phyloP scores from a whole-genome alignment of 2,329 filamentous ascomycete species.

The Neonectria sp. region DNA sequence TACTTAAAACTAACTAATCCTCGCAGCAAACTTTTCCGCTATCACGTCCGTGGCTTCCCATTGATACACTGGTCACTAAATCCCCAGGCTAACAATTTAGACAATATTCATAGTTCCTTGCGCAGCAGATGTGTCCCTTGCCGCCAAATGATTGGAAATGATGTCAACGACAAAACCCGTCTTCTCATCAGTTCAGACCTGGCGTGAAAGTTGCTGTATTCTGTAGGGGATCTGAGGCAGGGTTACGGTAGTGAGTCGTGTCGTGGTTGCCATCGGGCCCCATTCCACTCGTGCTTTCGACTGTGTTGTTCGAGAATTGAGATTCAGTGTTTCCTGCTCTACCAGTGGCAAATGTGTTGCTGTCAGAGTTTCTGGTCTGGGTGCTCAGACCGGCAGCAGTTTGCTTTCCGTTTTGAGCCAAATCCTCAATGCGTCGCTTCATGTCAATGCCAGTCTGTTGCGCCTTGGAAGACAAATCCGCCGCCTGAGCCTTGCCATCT shows the following conservation, averaged over 20 bases:
- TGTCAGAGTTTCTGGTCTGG: background rate
- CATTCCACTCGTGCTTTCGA: background rate
- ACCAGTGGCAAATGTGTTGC: background rate
- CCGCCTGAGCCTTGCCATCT: slow-evolving; percentile 28
- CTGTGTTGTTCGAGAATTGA: background rate
- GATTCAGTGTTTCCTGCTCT: background rate
- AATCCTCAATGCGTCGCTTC: background rate
- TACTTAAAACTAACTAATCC: too few species aligned
- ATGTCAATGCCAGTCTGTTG: slow-evolving; percentile 15
- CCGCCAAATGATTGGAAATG: background rate
- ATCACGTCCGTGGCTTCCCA: background rate
- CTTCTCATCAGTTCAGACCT: background rate
- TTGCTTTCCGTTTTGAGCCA: slow-evolving; percentile 24
- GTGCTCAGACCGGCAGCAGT: slow-evolving; percentile 23
- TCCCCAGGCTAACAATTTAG: background rate
- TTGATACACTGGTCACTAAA: background rate
- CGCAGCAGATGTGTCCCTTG: background rate
- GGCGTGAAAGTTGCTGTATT: background rate
- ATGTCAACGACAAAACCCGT: background rate
- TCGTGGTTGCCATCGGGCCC: background rate
- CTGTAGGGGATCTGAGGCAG: background rate
- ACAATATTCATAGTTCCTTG: background rate
- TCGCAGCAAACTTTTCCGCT: background rate
- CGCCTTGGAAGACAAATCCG: slow-evolving; percentile 33
- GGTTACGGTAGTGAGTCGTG: background rate